Percentiles rank a stretch among this genome's conserved stretches.
phyloP scores from a whole-genome alignment of 495 filamentous ascomycete genomes.

The Pseudoneurospora amorphoporcata region DNA sequence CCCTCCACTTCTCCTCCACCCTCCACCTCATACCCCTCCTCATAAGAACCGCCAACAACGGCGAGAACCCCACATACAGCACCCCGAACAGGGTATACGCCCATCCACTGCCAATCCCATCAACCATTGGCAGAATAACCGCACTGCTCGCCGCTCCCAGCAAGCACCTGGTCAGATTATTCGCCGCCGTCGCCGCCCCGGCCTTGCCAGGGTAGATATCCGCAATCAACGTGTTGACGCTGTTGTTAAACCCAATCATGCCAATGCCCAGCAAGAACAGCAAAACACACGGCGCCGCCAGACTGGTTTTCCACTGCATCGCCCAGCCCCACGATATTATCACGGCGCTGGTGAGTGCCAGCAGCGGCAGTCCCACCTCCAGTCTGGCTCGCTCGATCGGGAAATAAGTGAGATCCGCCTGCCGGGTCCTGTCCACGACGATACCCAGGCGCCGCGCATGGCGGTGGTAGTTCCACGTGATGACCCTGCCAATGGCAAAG shows the following conservation, averaged over 20 bases:
- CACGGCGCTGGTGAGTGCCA: conserved; percentile 26
- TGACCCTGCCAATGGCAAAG: conserved; percentile 39
- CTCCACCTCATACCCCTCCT: conserved; percentile 31
- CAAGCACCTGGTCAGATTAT: conserved; percentile 58
- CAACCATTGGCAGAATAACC: conserved; percentile 54
- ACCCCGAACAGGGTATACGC: conserved; percentile 56
- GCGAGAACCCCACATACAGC: conserved; percentile 42
- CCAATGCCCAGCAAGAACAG: conserved; percentile 44
- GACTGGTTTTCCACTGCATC: conserved; percentile 26
- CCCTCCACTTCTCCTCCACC: conserved; percentile 5
- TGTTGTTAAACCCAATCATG: conserved; percentile 41
- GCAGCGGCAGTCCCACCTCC: conserved; percentile 41
- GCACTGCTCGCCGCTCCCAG: conserved; percentile 59
- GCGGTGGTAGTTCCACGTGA: conserved; percentile 45
- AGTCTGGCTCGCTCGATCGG: conserved; percentile 59
- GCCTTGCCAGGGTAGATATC: conserved; percentile 55
- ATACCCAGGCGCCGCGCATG: conserved; percentile 32
- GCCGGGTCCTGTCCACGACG: conserved; percentile 32
- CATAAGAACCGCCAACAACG: conserved; percentile 38
- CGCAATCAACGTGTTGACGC: conserved; percentile 46
- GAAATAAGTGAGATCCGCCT: conserved; percentile 42
- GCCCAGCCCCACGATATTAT: conserved; percentile 51
- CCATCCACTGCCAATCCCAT: conserved; percentile 57
- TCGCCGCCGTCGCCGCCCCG: conserved; percentile 57
- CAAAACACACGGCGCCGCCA: conserved; percentile 30